Conservation (phyloP, 495 filamentous ascomycete species). For the Halenospora varia region DNA sequence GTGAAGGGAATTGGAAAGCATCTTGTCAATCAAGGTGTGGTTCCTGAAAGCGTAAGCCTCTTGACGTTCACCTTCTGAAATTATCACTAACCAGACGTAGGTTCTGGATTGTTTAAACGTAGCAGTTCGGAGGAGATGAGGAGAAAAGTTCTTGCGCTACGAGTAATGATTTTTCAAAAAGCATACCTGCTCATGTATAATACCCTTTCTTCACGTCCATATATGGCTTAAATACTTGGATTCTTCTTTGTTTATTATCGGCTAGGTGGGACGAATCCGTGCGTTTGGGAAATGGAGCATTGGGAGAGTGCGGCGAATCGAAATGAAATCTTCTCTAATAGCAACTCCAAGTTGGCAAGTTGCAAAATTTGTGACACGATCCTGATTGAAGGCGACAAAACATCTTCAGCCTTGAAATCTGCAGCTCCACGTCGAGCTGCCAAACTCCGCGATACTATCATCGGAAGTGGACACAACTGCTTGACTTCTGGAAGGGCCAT, state of each 20-base stretch:
- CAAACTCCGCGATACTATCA: too few species aligned
- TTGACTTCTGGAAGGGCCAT: too few species aligned
- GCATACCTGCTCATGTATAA: slow-evolving; percentile 14
- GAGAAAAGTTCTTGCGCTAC: slow-evolving; percentile 13
- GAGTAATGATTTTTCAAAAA: slow-evolving; percentile 20
- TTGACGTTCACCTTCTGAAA: not conserved
- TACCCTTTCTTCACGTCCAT: slow-evolving; percentile 9
- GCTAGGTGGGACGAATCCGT: not conserved
- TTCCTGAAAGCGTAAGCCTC: slow-evolving; percentile 24
- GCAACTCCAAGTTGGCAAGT: not conserved
- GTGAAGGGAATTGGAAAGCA: slow-evolving; percentile 80
- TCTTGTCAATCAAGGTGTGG: slow-evolving; percentile 72
- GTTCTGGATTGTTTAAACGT: slow-evolving; percentile 24
- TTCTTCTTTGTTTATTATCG: not conserved
- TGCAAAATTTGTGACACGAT: not conserved
- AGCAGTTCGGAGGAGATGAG: slow-evolving; percentile 20
- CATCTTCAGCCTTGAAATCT: too few species aligned
- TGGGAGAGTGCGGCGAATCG: not conserved
- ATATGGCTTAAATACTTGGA: slow-evolving; percentile 8
- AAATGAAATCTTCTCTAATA: not conserved
- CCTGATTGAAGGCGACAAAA: not conserved
- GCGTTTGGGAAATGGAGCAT: not conserved
- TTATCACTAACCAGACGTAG: slow-evolving; percentile 10
- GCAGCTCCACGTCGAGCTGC: too few species aligned
- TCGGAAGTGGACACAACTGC: too few species aligned